These are phyloP conservation scores for Chaetoscypha palmicola DNA, from an alignment of 2,329 filamentous ascomycete genomes.

Conservation along the genomic window DNA sequence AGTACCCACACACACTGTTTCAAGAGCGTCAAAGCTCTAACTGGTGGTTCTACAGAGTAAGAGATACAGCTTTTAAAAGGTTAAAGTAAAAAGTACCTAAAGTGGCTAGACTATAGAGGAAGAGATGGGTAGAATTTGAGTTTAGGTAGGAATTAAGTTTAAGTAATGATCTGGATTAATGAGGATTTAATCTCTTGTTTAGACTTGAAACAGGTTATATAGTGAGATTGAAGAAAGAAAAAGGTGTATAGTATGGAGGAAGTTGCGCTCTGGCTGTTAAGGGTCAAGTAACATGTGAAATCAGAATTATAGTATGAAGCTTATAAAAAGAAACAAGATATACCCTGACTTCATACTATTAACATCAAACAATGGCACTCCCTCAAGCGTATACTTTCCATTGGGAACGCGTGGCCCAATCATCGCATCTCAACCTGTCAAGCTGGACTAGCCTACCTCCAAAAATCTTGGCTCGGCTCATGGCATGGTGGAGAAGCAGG, in stretches of 20 bases:
- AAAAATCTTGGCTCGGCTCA: background rate
- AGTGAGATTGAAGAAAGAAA: background rate
- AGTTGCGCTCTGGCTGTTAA: too few species aligned
- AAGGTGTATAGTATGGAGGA: background rate
- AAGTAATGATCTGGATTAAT: background rate
- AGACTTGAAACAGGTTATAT: too few species aligned
- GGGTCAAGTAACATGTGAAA: background rate
- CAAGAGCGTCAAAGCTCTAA: too few species aligned
- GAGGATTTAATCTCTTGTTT: too few species aligned
- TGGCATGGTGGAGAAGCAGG: too few species aligned
- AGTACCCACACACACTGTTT: too few species aligned
- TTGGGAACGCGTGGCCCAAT: background rate
- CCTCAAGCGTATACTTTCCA: background rate
- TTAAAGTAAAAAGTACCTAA: too few species aligned
- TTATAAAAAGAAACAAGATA: too few species aligned
- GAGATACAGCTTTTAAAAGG: too few species aligned
- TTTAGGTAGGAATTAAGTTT: background rate
- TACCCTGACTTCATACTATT: background rate
- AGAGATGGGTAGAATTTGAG: background rate
- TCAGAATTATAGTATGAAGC: too few species aligned
- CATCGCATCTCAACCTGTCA: background rate
- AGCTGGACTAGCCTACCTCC: background rate
- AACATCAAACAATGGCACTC: background rate
- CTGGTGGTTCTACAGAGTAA: too few species aligned
- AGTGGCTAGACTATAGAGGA: too few species aligned